Percentiles rank a stretch among this genome's conserved stretches.
Conservation (phyloP, 371 early-diverging fungal genomes). For the Nematocida sp. region DNA sequence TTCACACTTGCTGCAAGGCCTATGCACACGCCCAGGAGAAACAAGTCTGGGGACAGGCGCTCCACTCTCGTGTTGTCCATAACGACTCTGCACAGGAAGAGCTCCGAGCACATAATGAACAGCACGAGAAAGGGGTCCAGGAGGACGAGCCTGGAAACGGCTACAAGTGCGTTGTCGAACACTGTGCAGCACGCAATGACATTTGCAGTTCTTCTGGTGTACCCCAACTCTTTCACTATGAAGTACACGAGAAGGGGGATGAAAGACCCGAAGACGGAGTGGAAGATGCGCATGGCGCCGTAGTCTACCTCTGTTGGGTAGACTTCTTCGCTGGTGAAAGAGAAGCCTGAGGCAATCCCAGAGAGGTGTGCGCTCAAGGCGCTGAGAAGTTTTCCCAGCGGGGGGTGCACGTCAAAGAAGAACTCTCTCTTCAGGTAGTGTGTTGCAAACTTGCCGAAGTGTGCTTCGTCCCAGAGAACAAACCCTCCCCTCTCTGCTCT, state of each 20-base stretch:
- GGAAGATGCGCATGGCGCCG: slow-evolving; percentile 73
- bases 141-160: slow-evolving; percentile 85
- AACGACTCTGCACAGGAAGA: slow-evolving; percentile 71
- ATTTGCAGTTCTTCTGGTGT: slow-evolving; percentile 68
- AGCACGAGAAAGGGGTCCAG: slow-evolving; percentile 85
- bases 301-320: slow-evolving; percentile 81
- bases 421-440: slow-evolving; percentile 77
- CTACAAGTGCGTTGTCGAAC: slow-evolving; percentile 67
- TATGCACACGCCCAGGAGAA: slow-evolving; percentile 76
- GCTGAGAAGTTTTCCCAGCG: slow-evolving; percentile 91
- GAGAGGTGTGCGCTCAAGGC: slow-evolving; percentile 79
- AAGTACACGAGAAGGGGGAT: slow-evolving; percentile 83
- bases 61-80: slow-evolving; percentile 61
- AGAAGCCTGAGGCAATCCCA: slow-evolving; percentile 78
- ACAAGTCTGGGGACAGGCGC: slow-evolving; percentile 74
- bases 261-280: slow-evolving; percentile 71
- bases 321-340: slow-evolving; percentile 74
- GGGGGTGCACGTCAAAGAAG: slow-evolving; percentile 98
- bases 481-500: slow-evolving; percentile 61
- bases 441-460: slow-evolving; percentile 92
- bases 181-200: slow-evolving; percentile 73
- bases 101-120: slow-evolving; percentile 72
- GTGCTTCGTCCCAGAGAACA: slow-evolving; percentile 80
- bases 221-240: slow-evolving; percentile 73
- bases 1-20: slow-evolving; percentile 82